A percentile compares a stretch with the other conserved stretches of the same genome.
phyloP scores from a whole-genome alignment of 768 basidiomycete genomes.

The Crassisporium funariophilum region DNA sequence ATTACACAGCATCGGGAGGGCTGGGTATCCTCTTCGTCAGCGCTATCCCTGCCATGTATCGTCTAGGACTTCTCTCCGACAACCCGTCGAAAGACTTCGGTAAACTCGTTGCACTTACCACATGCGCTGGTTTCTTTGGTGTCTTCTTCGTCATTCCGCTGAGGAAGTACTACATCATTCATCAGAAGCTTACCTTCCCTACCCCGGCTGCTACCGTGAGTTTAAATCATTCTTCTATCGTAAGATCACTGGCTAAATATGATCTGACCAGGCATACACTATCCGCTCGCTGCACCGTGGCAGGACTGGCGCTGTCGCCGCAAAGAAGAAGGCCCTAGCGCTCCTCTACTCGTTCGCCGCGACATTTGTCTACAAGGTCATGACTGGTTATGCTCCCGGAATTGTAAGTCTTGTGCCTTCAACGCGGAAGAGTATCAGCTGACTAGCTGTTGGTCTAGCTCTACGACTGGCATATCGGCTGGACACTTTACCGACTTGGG shows the following conservation, averaged over 20 bases:
- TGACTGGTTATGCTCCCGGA: slow-evolving; percentile 62
- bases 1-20: slow-evolving; percentile 49
- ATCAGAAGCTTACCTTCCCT: slow-evolving; percentile 64
- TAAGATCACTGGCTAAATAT: not conserved
- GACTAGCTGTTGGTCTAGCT: slow-evolving; percentile 28
- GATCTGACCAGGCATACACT: slow-evolving; percentile 49
- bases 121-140: slow-evolving; percentile 59
- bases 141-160: slow-evolving; percentile 70
- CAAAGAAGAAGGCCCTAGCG: slow-evolving; percentile 57
- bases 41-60: slow-evolving; percentile 63
- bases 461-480: slow-evolving; percentile 68
- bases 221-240: not conserved
- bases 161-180: slow-evolving; percentile 61
- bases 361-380: slow-evolving; percentile 54
- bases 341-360: slow-evolving; percentile 48
- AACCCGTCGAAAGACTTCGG: slow-evolving; percentile 55
- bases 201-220: slow-evolving; percentile 62
- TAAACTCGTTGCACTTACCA: slow-evolving; percentile 55
- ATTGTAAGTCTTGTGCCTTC: slow-evolving; percentile 37
- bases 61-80: slow-evolving; percentile 47
- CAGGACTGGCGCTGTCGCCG: slow-evolving; percentile 47
- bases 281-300: slow-evolving; percentile 63
- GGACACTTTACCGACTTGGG: slow-evolving; percentile 59
- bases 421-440: not conserved
- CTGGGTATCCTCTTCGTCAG: slow-evolving; percentile 61